Base-by-base conservation (phyloP, 108 stramenopile genomes). In the Discostella stelligeroides region DNA sequence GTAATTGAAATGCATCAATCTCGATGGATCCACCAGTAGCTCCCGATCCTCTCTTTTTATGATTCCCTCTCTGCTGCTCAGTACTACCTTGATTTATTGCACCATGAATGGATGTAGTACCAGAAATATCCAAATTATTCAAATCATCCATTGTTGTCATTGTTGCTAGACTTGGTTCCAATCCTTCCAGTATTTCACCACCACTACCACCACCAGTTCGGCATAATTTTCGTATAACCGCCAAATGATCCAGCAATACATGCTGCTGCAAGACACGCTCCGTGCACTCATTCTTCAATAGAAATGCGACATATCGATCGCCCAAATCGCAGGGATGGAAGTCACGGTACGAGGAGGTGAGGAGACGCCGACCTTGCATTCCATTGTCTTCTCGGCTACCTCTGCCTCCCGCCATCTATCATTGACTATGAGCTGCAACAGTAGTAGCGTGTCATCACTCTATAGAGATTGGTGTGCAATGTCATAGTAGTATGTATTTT, bases 1-100 rank as follows among this genome's bases (percentile, higher is more conserved):
- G 61, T 29, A 95, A 50, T 46, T 90, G 89, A 66, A 84, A 89
- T 43, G 84, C 79, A 45, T 90, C 88, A 23, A 83, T 76, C 69
- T 80, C 75, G 10, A 83, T 67, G 37, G 82, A 83, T 3, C 50
- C 34, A 7, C n/a, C n/a, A 14, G 21, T 30, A 12, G 9, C 28
- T 3, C 55, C 55, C n/a, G 14, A 1, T 20, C 40, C 48, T 13
- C 12, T 34, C 49, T 60, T 47, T 42, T 46, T 54, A 17, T 4
- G 21, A 58, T 66, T 41, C 1, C 24, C 50, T 17, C 53, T 73
- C 4, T 72, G 34, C 70, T 20, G 47, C 61, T 0, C 63, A 34
- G 10, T 10, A n/a, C 24, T 4, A n/a, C 23, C 34, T 34, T 34
- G 34, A 6, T 34, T 6, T 3, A 15, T 29, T 29, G 30, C 43